Conservation (phyloP, 805 yeast species). For the Barnettozyma sucrosica region DNA sequence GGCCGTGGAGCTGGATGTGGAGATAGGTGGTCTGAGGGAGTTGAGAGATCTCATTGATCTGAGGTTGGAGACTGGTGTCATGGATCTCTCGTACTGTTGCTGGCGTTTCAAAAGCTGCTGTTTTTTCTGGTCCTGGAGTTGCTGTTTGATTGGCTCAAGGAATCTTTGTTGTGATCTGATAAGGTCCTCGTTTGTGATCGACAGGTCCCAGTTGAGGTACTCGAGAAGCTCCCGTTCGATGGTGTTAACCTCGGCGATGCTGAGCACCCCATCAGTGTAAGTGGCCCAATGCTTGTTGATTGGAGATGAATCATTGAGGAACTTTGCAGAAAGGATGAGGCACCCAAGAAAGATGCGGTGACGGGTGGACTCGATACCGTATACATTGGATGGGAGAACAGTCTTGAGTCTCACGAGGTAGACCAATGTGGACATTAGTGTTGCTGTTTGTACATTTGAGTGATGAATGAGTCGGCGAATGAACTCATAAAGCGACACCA, state of each 20-base stretch:
- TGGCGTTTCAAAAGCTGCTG: conserved; percentile 24
- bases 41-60: conserved; percentile 14
- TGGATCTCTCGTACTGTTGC: conserved; percentile 13
- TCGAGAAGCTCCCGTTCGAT: conserved; percentile 85
- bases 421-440: conserved; percentile 87
- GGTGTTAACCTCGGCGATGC: conserved; percentile 75
- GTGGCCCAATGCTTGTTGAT: conserved; percentile 94
- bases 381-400: conserved; percentile 78
- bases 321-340: conserved; percentile 85
- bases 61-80: conserved; percentile 7
- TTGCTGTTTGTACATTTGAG: conserved; percentile 92
- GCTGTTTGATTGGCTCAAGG: conserved; percentile 60
- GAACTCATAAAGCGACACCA: conserved; percentile 46
- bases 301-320: conserved; percentile 89
- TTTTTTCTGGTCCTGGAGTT: conserved; percentile 19
- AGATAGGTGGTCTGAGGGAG: conserved; percentile 4
- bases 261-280: conserved; percentile 81
- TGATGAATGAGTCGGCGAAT: conserved; percentile 66
- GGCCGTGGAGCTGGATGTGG: conserved; percentile 11
- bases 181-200: conserved; percentile 66
- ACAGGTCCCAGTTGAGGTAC: conserved; percentile 80
- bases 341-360: conserved; percentile 91
- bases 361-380: conserved; percentile 88
- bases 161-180: conserved; percentile 67
- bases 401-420: conserved; percentile 73